These are phyloP conservation scores for Phaeosphaeria sp. DNA, from an alignment of 2,329 filamentous ascomycete genomes.

Conservation along the genomic window DNA sequence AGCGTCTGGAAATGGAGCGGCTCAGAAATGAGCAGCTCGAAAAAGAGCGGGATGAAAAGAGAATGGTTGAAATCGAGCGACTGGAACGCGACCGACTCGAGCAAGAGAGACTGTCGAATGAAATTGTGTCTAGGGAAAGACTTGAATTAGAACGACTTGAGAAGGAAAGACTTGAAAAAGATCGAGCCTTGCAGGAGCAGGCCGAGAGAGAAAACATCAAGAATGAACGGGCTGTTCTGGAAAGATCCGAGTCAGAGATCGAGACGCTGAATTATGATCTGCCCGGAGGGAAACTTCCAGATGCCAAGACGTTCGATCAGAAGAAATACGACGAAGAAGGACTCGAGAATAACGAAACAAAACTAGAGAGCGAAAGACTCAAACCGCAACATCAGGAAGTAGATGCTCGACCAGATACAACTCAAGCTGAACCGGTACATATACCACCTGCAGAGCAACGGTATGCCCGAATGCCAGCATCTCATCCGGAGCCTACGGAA, in stretches of 20 bases:
- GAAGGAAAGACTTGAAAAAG: neutral
- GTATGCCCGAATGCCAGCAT: neutral
- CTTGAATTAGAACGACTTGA: neutral
- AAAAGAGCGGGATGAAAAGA: neutral
- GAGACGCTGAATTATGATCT: too few species aligned
- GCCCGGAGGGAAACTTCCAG: too few species aligned
- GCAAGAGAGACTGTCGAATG: neutral
- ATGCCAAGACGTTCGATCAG: too few species aligned
- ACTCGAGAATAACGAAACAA: too few species aligned
- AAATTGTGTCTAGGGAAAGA: too few species aligned
- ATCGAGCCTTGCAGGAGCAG: neutral
- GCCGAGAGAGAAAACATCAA: neutral
- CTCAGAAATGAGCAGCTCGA: neutral
- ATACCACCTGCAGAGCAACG: neutral
- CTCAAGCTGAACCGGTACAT: neutral
- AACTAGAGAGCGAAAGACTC: neutral
- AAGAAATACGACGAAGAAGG: too few species aligned
- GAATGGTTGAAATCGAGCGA: constrained; percentile 1
- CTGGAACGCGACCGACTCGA: neutral
- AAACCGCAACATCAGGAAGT: neutral
- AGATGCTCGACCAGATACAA: constrained; percentile 3
- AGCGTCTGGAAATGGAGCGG: neutral
- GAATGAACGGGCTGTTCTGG: neutral
- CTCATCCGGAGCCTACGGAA: too few species aligned
- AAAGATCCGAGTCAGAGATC: neutral